These are phyloP conservation scores for Boletus patriciae DNA, from an alignment of 768 basidiomycete genomes.

Conservation along the genomic window DNA sequence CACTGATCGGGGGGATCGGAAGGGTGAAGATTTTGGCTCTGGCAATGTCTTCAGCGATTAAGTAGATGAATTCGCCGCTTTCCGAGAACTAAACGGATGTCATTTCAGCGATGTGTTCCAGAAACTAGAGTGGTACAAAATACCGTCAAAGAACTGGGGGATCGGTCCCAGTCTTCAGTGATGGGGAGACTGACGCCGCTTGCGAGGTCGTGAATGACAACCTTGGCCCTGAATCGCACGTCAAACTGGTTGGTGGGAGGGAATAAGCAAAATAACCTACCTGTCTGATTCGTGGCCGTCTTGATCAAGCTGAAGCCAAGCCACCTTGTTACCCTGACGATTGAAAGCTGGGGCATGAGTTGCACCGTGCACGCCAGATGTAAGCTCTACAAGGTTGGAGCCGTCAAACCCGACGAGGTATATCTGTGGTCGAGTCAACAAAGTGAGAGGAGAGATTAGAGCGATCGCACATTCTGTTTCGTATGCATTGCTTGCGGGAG, in stretches of 20 bases:
- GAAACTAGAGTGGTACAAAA: not conserved
- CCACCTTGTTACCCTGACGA: constrained; percentile 63
- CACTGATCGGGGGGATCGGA: constrained; percentile 57
- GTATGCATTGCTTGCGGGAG: constrained; percentile 84
- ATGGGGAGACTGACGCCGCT: constrained; percentile 68
- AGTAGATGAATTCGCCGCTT: constrained; percentile 66
- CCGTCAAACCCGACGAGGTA: constrained; percentile 66
- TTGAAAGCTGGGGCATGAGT: constrained; percentile 73
- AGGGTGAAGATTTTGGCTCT: constrained; percentile 72
- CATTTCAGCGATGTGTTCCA: not conserved
- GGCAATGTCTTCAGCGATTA: constrained; percentile 78
- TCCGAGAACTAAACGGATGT: constrained; percentile 60
- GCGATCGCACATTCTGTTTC: constrained; percentile 66
- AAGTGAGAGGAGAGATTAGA: not conserved
- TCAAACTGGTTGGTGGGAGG: not conserved
- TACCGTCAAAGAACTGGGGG: constrained; percentile 41
- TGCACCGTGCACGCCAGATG: constrained; percentile 83
- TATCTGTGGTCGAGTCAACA: constrained; percentile 44
- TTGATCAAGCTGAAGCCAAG: constrained; percentile 84
- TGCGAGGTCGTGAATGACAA: constrained; percentile 75
- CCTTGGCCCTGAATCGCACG: constrained; percentile 52
- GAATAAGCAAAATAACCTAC: constrained; percentile 31
- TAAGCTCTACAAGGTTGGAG: constrained; percentile 61
- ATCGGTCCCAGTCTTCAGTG: constrained; percentile 85
- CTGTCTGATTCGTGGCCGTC: constrained; percentile 92